Percentiles rank a stretch among this genome's conserved stretches.
Conservation (phyloP, 1,284 basidiomycete species). For the Crucibulum parvulum region DNA sequence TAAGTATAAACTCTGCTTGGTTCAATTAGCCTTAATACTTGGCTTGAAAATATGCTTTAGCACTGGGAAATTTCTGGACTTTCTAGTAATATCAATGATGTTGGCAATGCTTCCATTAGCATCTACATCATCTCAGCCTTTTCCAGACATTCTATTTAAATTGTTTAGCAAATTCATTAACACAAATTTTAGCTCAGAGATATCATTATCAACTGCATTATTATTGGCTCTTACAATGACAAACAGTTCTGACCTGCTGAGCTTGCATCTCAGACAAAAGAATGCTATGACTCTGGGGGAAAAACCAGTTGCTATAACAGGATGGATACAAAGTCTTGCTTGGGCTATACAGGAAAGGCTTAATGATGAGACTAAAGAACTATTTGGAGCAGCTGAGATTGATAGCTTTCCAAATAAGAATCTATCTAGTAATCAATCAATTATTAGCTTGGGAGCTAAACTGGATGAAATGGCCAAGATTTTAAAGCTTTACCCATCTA, state of each 20-base stretch:
- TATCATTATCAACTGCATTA: constrained; percentile 15
- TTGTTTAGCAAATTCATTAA: constrained; percentile 14
- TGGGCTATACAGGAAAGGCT: constrained; percentile 2
- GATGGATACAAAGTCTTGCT: constrained; percentile 15
- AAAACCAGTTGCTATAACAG: not conserved
- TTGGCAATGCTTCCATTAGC: not conserved
- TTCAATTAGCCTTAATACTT: too few species aligned
- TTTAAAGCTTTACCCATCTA: too few species aligned
- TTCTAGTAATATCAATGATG: not conserved
- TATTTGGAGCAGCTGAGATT: too few species aligned
- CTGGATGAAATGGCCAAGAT: too few species aligned
- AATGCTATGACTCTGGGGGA: not conserved
- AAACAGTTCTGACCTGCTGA: constrained; percentile 24
- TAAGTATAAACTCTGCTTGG: too few species aligned
- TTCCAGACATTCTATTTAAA: constrained; percentile 15
- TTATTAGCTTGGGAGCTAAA: too few species aligned
- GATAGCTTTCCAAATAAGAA: too few species aligned
- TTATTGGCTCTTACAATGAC: constrained; percentile 15
- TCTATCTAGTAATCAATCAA: too few species aligned
- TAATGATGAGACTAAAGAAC: too few species aligned
- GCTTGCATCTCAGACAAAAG: constrained; percentile 16
- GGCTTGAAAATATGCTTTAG: too few species aligned
- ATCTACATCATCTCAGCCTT: constrained; percentile 5
- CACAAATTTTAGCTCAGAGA: constrained; percentile 8
- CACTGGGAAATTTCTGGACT: too few species aligned